Percentiles rank a stretch among this genome's conserved stretches.
Conservation (phyloP, 805 yeast genomes). For the Saturnispora diversa region DNA sequence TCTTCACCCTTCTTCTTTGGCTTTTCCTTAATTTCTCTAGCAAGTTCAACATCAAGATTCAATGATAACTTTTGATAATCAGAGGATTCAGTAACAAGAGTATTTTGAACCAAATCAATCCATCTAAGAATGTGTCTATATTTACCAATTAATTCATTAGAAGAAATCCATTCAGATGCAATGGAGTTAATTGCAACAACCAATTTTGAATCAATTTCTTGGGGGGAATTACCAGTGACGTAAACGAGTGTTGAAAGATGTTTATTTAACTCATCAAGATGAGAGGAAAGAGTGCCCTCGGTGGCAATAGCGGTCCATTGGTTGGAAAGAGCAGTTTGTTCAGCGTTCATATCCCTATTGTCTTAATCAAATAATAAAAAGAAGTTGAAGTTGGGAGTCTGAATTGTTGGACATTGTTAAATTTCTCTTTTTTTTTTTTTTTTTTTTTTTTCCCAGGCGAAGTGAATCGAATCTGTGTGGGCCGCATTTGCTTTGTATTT, state of each 20-base stretch:
- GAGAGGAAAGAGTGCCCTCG: slow-evolving; percentile 38
- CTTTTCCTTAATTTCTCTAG: slow-evolving; percentile 43
- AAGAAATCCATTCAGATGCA: slow-evolving; percentile 46
- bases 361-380: too few species aligned
- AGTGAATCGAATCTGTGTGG: too few species aligned
- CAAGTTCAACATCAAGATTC: slow-evolving; percentile 54
- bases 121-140: slow-evolving; percentile 87
- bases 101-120: slow-evolving; percentile 79
- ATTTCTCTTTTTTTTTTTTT: too few species aligned
- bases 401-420: too few species aligned
- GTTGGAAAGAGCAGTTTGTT: slow-evolving; percentile 51
- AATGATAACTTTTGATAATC: slow-evolving; percentile 40
- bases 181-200: slow-evolving; percentile 57
- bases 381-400: neutral
- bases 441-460: too few species aligned
- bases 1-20: slow-evolving; percentile 29
- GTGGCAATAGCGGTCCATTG: slow-evolving; percentile 73
- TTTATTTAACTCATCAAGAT: slow-evolving; percentile 55
- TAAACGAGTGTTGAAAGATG: slow-evolving; percentile 63
- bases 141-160: slow-evolving; percentile 48
- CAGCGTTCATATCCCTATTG: too few species aligned
- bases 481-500: too few species aligned
- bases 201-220: slow-evolving; percentile 73
- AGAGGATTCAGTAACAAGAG: slow-evolving; percentile 36
- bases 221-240: slow-evolving; percentile 56